Evolutionary conservation across 163 green algal species (phyloP), one percentile per base, ranked within the genome.

Genomic region (Chlorella variabilis): DNA sequence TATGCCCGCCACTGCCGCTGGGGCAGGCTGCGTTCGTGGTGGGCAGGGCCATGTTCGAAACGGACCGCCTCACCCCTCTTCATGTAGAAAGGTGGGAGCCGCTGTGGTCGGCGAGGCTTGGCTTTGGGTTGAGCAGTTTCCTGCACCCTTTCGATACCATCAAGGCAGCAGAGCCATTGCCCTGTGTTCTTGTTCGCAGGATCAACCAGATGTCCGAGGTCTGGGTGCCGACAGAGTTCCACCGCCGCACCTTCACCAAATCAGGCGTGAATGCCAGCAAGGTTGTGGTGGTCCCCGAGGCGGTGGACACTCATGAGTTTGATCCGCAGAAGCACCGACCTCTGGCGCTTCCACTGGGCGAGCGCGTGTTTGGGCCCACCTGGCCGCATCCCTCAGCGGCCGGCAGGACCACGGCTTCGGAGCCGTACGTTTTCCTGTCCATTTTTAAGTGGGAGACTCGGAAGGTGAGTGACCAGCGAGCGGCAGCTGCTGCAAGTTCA

Each of bases 31-130:
- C 90, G 2, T 92, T 91, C 61, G 29, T 82, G 15, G 83, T 97
- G 23, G 93, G 90, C 0, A 80, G 93, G 1, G 95, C 93, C 73
- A 96, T 96, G 93, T 96, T 94, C 80, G 93, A 96, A 86, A 94
- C 92, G 0, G 93, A 96, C 77, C 63, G 83, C n/a, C 79, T 96
- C 3, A 88, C 85, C 6, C 20, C 71, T 9, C 42, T 81, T 15
- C 93, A 95, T 69, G 86, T 93, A 82, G 73, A 87, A 8, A 81
- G 88, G 27, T 94, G 87, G 29, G 71, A 11, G 13, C 1, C 7
- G 11, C 13, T 42, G 9, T 21, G 29, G 1, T 6, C 29, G 39
- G 36, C 4, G 27, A 11, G 6, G 3, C n/a, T 61, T 49, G 20
- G 20, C n/a, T 59, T 61, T 29, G 23, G 25, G 1, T 29, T 2